Conservation (phyloP, 2,329 filamentous ascomycete species). For the Fusarium caatingaense region DNA sequence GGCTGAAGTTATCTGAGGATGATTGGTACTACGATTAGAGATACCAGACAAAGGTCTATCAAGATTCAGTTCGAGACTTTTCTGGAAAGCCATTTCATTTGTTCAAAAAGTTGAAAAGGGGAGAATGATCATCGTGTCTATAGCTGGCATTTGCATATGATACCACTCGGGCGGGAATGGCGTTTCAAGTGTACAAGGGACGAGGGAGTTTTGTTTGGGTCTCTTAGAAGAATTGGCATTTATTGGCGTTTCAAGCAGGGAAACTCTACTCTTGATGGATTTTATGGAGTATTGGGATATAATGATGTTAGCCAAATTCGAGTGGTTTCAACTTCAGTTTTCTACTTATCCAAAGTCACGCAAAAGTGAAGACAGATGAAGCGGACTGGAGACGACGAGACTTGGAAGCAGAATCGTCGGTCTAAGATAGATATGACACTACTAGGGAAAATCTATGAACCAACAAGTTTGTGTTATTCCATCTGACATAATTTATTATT, state of each 20-base stretch:
- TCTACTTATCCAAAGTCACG: neutral
- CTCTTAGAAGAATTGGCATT: neutral
- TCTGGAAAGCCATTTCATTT: slow-evolving; percentile 3
- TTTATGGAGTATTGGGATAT: neutral
- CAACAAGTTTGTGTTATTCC: neutral
- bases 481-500: neutral
- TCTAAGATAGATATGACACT: neutral
- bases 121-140: neutral
- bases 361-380: neutral
- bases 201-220: neutral
- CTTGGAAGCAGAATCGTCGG: neutral
- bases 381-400: neutral
- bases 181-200: slow-evolving; percentile 1
- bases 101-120: neutral
- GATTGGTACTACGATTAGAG: neutral
- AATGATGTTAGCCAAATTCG: neutral
- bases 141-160: slow-evolving; percentile 9
- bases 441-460: neutral
- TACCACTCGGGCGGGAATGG: slow-evolving; percentile 24
- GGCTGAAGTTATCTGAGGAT: slow-evolving; percentile 74
- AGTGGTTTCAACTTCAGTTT: slow-evolving; percentile 13
- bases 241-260: neutral
- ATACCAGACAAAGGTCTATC: neutral
- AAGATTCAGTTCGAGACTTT: neutral
- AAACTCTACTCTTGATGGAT: slow-evolving; percentile 31